Conservation (phyloP, 371 early-diverging fungal species). For the Syncephalastrum monosporum region DNA sequence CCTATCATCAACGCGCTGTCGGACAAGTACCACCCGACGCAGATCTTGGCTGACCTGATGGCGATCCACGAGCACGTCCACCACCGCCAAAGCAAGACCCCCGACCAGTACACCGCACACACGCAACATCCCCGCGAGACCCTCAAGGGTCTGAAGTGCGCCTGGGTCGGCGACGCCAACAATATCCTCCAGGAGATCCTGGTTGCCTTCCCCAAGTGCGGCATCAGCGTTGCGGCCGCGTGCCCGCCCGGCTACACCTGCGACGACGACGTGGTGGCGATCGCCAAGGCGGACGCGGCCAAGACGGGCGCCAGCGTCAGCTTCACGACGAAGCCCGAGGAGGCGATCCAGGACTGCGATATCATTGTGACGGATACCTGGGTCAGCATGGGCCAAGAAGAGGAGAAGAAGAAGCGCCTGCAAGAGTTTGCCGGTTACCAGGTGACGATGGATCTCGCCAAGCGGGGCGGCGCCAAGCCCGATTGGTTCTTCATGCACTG, state of each 20-base stretch:
- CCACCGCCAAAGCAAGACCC: slow-evolving; percentile 25
- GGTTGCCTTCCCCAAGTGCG: slow-evolving; percentile 85
- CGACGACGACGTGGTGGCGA: slow-evolving; percentile 66
- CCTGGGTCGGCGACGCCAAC: slow-evolving; percentile 97
- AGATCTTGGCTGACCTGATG: slow-evolving; percentile 93
- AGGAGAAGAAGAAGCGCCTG: slow-evolving; percentile 81
- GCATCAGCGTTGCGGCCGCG: slow-evolving; percentile 79
- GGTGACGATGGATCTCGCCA: slow-evolving; percentile 80
- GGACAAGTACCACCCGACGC: slow-evolving; percentile 93
- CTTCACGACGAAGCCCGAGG: slow-evolving; percentile 68
- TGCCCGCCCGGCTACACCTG: slow-evolving; percentile 82
- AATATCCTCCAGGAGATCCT: slow-evolving; percentile 91
- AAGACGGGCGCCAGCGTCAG: slow-evolving; percentile 52
- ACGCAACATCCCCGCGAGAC: slow-evolving; percentile 52
- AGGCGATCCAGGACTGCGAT: slow-evolving; percentile 81
- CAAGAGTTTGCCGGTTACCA: slow-evolving; percentile 86
- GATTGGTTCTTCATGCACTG: slow-evolving; percentile 98
- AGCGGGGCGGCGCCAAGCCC: slow-evolving; percentile 71
- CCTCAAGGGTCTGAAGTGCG: slow-evolving; percentile 70
- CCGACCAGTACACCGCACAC: slow-evolving; percentile 43
- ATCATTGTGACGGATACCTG: slow-evolving; percentile 96
- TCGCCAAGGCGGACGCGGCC: slow-evolving; percentile 53
- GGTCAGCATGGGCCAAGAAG: slow-evolving; percentile 97
- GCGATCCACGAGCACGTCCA: slow-evolving; percentile 82
- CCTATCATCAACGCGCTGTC: slow-evolving; percentile 96